phyloP scores from a whole-genome alignment of 1,284 basidiomycete genomes.

The Kwoniella shivajii region DNA sequence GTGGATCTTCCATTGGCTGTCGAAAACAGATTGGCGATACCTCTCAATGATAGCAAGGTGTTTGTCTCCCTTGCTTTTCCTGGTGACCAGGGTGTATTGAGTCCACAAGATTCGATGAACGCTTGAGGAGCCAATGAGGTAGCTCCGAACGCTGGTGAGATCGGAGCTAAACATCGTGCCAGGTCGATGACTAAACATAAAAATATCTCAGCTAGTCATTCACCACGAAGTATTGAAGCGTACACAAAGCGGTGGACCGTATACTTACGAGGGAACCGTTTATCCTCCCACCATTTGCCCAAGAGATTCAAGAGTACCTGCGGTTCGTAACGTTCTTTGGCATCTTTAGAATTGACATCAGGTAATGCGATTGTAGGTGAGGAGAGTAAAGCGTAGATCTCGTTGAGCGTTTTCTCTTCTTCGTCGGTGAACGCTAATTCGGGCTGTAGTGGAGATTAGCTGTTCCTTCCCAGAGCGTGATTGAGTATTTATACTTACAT shows the following conservation, averaged over 20 bases:
- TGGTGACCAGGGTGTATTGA: slow-evolving; percentile 64
- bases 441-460: slow-evolving; percentile 56
- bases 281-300: slow-evolving; percentile 74
- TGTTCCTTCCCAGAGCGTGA: not conserved
- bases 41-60: slow-evolving; percentile 77
- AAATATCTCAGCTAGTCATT: not conserved
- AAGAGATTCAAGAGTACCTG: slow-evolving; percentile 68
- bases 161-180: slow-evolving; percentile 72
- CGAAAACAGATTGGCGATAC: slow-evolving; percentile 73
- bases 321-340: slow-evolving; percentile 59
- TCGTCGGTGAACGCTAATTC: slow-evolving; percentile 71
- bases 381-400: slow-evolving; percentile 67
- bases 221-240: too few relatives aligned
- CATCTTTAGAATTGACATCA: slow-evolving; percentile 22
- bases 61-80: slow-evolving; percentile 80
- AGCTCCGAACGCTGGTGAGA: slow-evolving; percentile 59
- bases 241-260: too few relatives aligned
- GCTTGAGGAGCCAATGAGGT: slow-evolving; percentile 59
- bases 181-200: slow-evolving; percentile 77
- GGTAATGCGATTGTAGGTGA: slow-evolving; percentile 57
- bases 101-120: slow-evolving; percentile 66
- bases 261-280: slow-evolving; percentile 76
- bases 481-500: slow-evolving; percentile 25
- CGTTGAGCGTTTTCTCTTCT: slow-evolving; percentile 66
- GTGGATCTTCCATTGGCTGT: slow-evolving; percentile 57